Evolutionary conservation across 2,329 filamentous ascomycete genomes (phyloP).

Genomic region (Dryadomyces quercus-mongolicae): DNA sequence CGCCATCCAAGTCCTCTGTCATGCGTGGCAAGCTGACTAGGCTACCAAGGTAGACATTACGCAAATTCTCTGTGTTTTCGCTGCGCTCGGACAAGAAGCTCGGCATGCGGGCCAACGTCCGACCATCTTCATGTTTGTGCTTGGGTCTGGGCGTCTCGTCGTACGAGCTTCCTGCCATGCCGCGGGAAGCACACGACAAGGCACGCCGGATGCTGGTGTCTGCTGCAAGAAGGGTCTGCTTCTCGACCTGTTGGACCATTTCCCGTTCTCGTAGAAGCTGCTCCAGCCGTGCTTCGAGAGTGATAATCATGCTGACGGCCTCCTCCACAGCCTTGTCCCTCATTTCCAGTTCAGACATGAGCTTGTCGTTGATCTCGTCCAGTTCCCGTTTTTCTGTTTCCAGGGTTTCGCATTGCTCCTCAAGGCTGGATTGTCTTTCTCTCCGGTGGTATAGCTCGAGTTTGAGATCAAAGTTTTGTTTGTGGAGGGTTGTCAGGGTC

Average conservation of each 20-base stretch:
- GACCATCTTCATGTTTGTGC: slow-evolving; percentile 19
- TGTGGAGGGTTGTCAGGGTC: slow-evolving; percentile 56
- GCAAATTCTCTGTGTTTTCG: slow-evolving; percentile 47
- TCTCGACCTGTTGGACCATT: slow-evolving; percentile 37
- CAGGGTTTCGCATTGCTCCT: slow-evolving; percentile 33
- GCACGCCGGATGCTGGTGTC: slow-evolving; percentile 15
- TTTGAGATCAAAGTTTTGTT: slow-evolving; percentile 69
- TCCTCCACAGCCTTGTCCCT: slow-evolving; percentile 60
- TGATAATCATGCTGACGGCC: slow-evolving; percentile 57
- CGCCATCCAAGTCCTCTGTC: slow-evolving; percentile 26
- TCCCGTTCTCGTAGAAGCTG: slow-evolving; percentile 39
- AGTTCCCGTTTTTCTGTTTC: slow-evolving; percentile 46
- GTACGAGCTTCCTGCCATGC: neutral
- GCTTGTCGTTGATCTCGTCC: slow-evolving; percentile 43
- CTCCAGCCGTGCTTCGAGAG: slow-evolving; percentile 47
- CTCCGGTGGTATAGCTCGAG: slow-evolving; percentile 59
- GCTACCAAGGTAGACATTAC: slow-evolving; percentile 47
- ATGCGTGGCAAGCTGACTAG: slow-evolving; percentile 36
- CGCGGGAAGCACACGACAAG: slow-evolving; percentile 10
- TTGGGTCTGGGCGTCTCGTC: slow-evolving; percentile 15
- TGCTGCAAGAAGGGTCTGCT: slow-evolving; percentile 19
- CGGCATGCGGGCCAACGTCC: slow-evolving; percentile 43
- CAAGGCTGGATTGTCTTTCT: slow-evolving; percentile 46
- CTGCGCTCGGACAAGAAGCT: slow-evolving; percentile 51
- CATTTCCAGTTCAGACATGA: slow-evolving; percentile 51